phyloP scores from a whole-genome alignment of 495 filamentous ascomycete genomes.

The Paragyromitra xinjiangensis region DNA sequence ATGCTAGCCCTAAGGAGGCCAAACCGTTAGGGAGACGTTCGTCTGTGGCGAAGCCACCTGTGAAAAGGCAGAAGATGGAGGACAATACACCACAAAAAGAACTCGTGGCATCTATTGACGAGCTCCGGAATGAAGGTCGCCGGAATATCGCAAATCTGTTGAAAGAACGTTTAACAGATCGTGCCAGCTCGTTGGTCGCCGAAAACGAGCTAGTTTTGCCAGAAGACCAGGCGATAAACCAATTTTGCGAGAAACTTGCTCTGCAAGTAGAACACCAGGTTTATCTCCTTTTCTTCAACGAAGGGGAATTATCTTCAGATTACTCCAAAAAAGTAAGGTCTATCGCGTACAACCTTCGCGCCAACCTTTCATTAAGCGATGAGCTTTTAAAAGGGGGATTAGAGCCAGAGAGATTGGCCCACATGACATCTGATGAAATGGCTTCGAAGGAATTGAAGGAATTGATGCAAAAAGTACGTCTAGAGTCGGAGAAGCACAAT shows the following conservation, averaged over 20 bases:
- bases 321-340: constrained; percentile 69
- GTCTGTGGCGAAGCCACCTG: constrained; percentile 46
- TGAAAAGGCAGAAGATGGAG: constrained; percentile 51
- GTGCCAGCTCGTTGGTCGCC: constrained; percentile 65
- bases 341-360: constrained; percentile 83
- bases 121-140: constrained; percentile 55
- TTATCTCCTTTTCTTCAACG: constrained; percentile 65
- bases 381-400: constrained; percentile 76
- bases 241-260: constrained; percentile 66
- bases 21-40: constrained; percentile 44
- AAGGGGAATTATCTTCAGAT: constrained; percentile 60
- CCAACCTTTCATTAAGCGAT: constrained; percentile 79
- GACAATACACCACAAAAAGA: constrained; percentile 56
- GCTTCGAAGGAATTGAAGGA: constrained; percentile 87
- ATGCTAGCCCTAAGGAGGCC: constrained; percentile 48
- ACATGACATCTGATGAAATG: constrained; percentile 88
- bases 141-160: constrained; percentile 55
- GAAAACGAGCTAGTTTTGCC: constrained; percentile 66
- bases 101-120: constrained; percentile 50
- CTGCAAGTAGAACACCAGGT: constrained; percentile 79
- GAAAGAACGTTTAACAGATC: constrained; percentile 42
- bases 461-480: constrained; percentile 74
- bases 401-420: constrained; percentile 74
- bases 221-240: constrained; percentile 64
- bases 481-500: constrained; percentile 80